Conservation (phyloP, 2,329 filamentous ascomycete species). For the Aspergillus vadensis region DNA sequence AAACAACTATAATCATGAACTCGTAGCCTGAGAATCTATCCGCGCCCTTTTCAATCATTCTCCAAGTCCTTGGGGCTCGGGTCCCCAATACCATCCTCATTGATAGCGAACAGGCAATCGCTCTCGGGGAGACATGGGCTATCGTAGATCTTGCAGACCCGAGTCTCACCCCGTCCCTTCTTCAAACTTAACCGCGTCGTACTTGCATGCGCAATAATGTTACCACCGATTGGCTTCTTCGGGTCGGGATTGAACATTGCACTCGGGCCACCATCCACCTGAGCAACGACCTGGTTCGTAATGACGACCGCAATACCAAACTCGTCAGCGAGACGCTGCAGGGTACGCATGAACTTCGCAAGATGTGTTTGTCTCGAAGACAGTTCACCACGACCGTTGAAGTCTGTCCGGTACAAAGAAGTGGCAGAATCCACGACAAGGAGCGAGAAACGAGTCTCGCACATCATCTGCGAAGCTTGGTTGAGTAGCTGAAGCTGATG, state of each 20-base stretch:
- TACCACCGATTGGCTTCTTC: slow-evolving; percentile 98
- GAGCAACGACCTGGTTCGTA: slow-evolving; percentile 97
- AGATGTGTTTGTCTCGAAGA: slow-evolving; percentile 75
- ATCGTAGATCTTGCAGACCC: slow-evolving; percentile 99
- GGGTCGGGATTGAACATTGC: slow-evolving; percentile 99
- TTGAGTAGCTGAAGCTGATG: slow-evolving; percentile 94
- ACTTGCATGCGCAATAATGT: slow-evolving; percentile 97
- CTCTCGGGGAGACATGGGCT: slow-evolving; percentile 95
- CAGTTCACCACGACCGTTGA: slow-evolving; percentile 92
- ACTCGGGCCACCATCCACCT: slow-evolving; percentile 93
- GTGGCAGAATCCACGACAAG: slow-evolving; percentile 96
- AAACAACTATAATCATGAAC: slow-evolving; percentile 28
- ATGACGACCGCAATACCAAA: slow-evolving; percentile 99
- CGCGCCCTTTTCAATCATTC: slow-evolving; percentile 60
- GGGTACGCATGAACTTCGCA: slow-evolving; percentile 52
- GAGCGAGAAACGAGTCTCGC: slow-evolving; percentile 94
- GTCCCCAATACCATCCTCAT: slow-evolving; percentile 94
- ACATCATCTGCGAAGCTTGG: slow-evolving; percentile 98
- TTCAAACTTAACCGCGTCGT: slow-evolving; percentile 93
- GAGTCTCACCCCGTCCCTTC: slow-evolving; percentile 91
- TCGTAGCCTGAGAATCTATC: slow-evolving; percentile 19
- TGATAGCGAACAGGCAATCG: slow-evolving; percentile 95
- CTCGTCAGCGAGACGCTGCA: slow-evolving; percentile 60
- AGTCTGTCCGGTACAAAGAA: slow-evolving; percentile 92
- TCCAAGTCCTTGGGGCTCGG: slow-evolving; percentile 94